These are phyloP conservation scores for Solanum clarkiae DNA, from an alignment of 257 asterid genomes.

Conservation along the genomic window DNA sequence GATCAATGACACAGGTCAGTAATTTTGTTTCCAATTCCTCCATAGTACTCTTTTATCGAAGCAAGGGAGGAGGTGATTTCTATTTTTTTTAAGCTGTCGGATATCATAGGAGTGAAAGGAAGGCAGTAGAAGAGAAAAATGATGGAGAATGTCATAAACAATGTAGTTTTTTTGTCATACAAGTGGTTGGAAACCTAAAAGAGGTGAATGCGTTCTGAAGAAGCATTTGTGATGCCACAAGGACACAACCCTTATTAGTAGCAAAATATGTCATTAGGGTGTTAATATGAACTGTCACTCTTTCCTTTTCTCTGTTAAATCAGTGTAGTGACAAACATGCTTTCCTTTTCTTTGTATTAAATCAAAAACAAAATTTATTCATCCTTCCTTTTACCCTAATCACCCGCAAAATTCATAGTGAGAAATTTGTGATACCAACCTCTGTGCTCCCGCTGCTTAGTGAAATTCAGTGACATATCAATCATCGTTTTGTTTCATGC, in stretches of 20 bases:
- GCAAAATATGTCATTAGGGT: neutral
- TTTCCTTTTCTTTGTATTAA: neutral
- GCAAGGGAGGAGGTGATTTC: neutral
- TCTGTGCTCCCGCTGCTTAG: neutral
- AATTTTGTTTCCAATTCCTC: neutral
- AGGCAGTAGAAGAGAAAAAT: neutral
- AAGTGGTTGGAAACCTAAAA: neutral
- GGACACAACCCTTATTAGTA: neutral
- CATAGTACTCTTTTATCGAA: neutral
- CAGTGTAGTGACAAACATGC: neutral
- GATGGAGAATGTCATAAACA: neutral
- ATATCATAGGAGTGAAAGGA: neutral
- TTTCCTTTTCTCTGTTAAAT: neutral
- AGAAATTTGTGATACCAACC: neutral
- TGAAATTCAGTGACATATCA: neutral
- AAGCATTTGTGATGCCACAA: neutral
- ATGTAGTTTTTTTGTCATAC: neutral
- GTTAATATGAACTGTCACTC: neutral
- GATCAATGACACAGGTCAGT: constrained; percentile 97
- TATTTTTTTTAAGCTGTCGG: neutral
- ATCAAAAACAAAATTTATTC: neutral
- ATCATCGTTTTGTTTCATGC: neutral
- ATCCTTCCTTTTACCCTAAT: neutral
- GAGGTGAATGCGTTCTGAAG: neutral
- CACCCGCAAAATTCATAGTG: neutral